Percentiles rank a stretch among this genome's conserved stretches.
These are phyloP conservation scores for Russula griseocarnosa DNA, from an alignment of 768 basidiomycete species.

Conservation along the genomic window DNA sequence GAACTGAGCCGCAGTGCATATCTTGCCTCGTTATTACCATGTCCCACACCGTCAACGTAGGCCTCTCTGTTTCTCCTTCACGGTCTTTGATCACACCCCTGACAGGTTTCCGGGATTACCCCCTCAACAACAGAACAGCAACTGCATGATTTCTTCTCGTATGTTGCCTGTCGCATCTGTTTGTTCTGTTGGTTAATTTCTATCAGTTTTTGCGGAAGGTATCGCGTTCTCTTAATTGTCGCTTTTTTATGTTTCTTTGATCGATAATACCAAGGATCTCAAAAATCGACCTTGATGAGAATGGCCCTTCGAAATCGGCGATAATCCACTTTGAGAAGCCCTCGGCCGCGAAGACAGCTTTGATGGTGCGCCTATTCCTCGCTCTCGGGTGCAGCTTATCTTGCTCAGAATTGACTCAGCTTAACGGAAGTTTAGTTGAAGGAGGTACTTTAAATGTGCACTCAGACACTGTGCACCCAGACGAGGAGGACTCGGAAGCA, in stretches of 20 bases:
- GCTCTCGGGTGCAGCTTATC: background rate
- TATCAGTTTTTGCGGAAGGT: slow-evolving; percentile 83
- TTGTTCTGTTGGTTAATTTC: background rate
- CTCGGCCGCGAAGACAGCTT: slow-evolving; percentile 77
- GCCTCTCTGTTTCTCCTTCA: background rate
- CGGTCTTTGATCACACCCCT: background rate
- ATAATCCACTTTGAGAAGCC: slow-evolving; percentile 79
- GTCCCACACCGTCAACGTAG: slow-evolving; percentile 23
- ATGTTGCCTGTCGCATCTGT: slow-evolving; percentile 32
- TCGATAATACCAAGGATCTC: slow-evolving; percentile 49
- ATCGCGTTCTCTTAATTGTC: slow-evolving; percentile 29
- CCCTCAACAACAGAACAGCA: slow-evolving; percentile 60
- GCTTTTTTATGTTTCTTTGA: slow-evolving; percentile 6
- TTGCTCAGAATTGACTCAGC: slow-evolving; percentile 35
- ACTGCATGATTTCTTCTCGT: slow-evolving; percentile 81
- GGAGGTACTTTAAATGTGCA: slow-evolving; percentile 65
- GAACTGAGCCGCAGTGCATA: background rate
- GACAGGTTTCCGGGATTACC: slow-evolving; percentile 69
- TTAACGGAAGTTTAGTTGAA: slow-evolving; percentile 75
- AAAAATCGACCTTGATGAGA: slow-evolving; percentile 54
- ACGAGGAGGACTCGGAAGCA: slow-evolving; percentile 42
- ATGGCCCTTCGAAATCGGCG: slow-evolving; percentile 48
- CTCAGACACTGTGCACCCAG: slow-evolving; percentile 58
- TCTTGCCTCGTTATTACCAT: background rate
- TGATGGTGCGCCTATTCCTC: slow-evolving; percentile 51